A percentile compares a stretch with the other conserved stretches of the same genome.
Conservation (phyloP, 2,329 filamentous ascomycete genomes). For the Penicillium italicum region DNA sequence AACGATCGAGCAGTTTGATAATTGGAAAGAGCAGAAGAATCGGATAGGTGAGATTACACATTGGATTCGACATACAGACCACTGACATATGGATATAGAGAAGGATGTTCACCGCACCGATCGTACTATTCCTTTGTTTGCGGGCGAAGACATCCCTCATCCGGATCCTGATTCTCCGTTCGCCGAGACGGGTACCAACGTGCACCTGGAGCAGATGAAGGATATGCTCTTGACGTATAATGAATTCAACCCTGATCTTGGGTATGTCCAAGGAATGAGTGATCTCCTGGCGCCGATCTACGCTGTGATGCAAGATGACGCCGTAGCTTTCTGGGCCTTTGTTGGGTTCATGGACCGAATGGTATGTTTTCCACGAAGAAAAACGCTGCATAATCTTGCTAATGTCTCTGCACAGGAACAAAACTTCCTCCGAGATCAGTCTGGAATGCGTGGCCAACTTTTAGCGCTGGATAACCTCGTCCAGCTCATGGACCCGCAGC, state of each 20-base stretch:
- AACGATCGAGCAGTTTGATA: constrained; percentile 78
- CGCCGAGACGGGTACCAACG: constrained; percentile 87
- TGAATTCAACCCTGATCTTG: constrained; percentile 91
- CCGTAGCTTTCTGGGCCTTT: constrained; percentile 95
- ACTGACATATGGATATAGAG: constrained; percentile 59
- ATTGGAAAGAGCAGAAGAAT: constrained; percentile 92
- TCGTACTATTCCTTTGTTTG: constrained; percentile 89
- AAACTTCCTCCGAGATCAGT: constrained; percentile 93
- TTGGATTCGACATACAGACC: constrained; percentile 3
- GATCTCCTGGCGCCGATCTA: constrained; percentile 95
- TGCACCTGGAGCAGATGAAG: constrained; percentile 97
- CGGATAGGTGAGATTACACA: constrained; percentile 72
- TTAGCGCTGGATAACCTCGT: constrained; percentile 89
- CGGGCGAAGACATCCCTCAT: constrained; percentile 92
- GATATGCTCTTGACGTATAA: constrained; percentile 99
- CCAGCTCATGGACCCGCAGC: constrained; percentile 91
- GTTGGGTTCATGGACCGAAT: constrained; percentile 95
- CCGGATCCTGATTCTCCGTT: constrained; percentile 95
- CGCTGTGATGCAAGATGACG: constrained; percentile 95
- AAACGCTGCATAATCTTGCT: neutral
- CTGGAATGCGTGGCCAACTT: constrained; percentile 90
- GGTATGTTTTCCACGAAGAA: constrained; percentile 42
- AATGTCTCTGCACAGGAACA: constrained; percentile 56
- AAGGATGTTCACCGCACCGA: constrained; percentile 98
- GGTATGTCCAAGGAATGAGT: constrained; percentile 98